Conservation (phyloP, 2,329 filamentous ascomycete genomes). For the Calonectria pauciramosa region DNA sequence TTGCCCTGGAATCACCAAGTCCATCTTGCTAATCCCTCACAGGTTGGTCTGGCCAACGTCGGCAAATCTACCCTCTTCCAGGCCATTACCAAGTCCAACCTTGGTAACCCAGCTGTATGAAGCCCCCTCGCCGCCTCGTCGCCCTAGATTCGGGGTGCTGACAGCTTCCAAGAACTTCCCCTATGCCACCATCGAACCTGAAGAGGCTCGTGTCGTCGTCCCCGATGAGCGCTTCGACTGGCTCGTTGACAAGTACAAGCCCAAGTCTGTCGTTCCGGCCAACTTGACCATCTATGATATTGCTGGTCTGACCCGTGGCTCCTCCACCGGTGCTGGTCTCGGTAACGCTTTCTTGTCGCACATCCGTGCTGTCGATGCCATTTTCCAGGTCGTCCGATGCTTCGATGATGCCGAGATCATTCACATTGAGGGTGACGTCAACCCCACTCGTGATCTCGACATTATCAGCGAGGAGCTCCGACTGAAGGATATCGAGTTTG, state of each 20-base stretch:
- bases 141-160: slow-evolving; percentile 55
- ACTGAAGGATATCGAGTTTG: slow-evolving; percentile 98
- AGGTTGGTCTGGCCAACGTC: slow-evolving; percentile 99
- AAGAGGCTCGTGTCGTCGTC: slow-evolving; percentile 97
- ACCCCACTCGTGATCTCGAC: slow-evolving; percentile 92
- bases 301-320: slow-evolving; percentile 93
- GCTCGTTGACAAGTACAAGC: slow-evolving; percentile 96
- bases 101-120: slow-evolving; percentile 96
- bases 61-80: slow-evolving; percentile 99
- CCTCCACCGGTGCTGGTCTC: slow-evolving; percentile 96
- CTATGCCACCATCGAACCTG: slow-evolving; percentile 98
- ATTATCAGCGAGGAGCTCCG: slow-evolving; percentile 98
- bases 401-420: slow-evolving; percentile 99
- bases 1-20: neutral
- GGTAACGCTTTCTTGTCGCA: slow-evolving; percentile 99
- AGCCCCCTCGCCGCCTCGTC: slow-evolving; percentile 48
- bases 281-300: slow-evolving; percentile 99
- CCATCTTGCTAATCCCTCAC: slow-evolving; percentile 44
- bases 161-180: slow-evolving; percentile 85
- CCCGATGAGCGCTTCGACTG: slow-evolving; percentile 97
- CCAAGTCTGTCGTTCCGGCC: slow-evolving; percentile 96
- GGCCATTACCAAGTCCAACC: slow-evolving; percentile 96
- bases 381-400: slow-evolving; percentile 96
- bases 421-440: slow-evolving; percentile 98
- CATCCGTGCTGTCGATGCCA: slow-evolving; percentile 97